Evolutionary conservation across 345 rosid genomes (phyloP), one percentile per base, ranked within the genome.

Genomic region (Kernera saxatilis): DNA sequence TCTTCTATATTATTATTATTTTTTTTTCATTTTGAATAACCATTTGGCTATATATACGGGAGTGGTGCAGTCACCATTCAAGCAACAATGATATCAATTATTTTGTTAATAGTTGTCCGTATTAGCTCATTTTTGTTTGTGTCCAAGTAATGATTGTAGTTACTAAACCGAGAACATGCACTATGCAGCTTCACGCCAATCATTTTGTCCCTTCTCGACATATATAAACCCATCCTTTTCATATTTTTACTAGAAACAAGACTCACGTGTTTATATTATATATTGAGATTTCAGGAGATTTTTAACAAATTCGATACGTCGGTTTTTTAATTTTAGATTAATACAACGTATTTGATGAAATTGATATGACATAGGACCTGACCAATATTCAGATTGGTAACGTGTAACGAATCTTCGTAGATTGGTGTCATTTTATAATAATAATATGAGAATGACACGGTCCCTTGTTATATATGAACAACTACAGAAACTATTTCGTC

Each of bases 91-190:
- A 57, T 2, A 39, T 25, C 49, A 59, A 59, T 40, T 5, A 43
- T 26, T 26, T 15, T 25, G 50, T 18, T 26, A 15, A 25, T 3
- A 4, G 2, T 37, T 61, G 67, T 44, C 30, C 11, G n/a, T 53
- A 41, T 52, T 52, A 52, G n/a, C 63, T 27, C 63, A 41, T 67
- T 54, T 41, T 54, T 67, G 63, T 41, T 53, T 53, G 30, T 6
- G n/a, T 33, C 44, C 30, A 29, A 30, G 5, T 40, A 13, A 41
- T 15, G 3, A 40, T 26, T 26, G 3, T 40, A 8, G 22, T 39
- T 48, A 40, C 14, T 7, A 25, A 9, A 11, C 17, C 37, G 11
- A 41, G 23, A 9, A 5, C 65, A 59, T 44, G 18, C 27, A 9
- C 2, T 49, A 59, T 44, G 18, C 27, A 17, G 6, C 15, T 18